Base-by-base conservation (phyloP, 1,284 basidiomycete genomes). In the Pterulicium gracile region DNA sequence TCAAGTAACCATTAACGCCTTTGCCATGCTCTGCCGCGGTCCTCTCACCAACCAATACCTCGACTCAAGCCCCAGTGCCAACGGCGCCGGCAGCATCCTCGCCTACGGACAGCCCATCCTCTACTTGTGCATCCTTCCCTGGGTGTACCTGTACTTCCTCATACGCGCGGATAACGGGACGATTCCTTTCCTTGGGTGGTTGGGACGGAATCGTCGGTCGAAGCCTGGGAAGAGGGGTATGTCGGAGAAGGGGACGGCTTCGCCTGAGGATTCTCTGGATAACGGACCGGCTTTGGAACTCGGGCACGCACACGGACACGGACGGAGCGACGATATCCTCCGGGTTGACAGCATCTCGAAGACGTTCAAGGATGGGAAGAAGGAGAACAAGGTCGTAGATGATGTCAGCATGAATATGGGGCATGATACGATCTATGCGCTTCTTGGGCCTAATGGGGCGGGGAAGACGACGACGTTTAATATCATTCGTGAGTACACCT, bases 381-480 rank as follows among this genome's bases (percentile, higher is more conserved):
- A 7, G 5, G 5, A 60, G 48, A 73, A 76, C 24, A 75, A 67
- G 27, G 84, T 82, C 0, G 84, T 89, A 0, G 79, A 88, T 55
- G 72, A 86, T 52, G 78, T 88, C 36, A 81, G 75, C 49, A 78
- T 89, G 54, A 79, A 77, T 0, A 79, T 89, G 10, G 63, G 73
- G 0, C 62, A 61, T n/a, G 72, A 84, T 42, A 79, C 79, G 1
- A 72, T 83, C 2, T 86, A 88, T 52, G 81, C 81, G 2, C 61
- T 90, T 51, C 68, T 89, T n/a, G 87, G 86, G 2, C 85, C 86
- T 0, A 90, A 89, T 52, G 87, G 87, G 1, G 87, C 85, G 2
- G 82, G 81, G 0, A 89, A 89, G 62, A 88, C 83, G 3, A 88
- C 87, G 0, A 81, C 78, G 0, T 84, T 86, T 60, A 80, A 84